Conservation (phyloP, 2,329 filamentous ascomycete genomes). For the Diaporthe sp. region DNA sequence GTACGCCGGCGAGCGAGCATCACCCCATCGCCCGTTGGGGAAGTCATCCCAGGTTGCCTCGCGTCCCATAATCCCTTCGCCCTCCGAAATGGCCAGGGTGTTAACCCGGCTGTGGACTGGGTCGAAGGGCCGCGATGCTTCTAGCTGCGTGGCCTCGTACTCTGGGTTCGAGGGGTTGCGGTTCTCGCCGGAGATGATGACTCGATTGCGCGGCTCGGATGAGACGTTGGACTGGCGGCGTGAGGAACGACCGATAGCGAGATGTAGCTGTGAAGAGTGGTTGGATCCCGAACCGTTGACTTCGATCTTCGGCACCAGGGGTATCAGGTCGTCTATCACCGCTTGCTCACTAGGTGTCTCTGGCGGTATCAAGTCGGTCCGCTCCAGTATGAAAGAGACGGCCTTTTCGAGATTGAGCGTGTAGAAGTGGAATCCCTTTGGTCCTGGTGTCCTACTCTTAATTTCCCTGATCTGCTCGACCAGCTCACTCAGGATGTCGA, state of each 20-base stretch:
- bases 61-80: constrained; percentile 87
- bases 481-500: constrained; percentile 87
- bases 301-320: constrained; percentile 61
- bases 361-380: constrained; percentile 83
- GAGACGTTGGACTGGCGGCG: constrained; percentile 84
- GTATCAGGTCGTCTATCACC: constrained; percentile 62
- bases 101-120: constrained; percentile 84
- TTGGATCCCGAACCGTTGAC: constrained; percentile 65
- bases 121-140: constrained; percentile 82
- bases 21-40: constrained; percentile 95
- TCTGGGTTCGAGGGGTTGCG: constrained; percentile 69
- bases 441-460: constrained; percentile 69
- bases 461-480: constrained; percentile 81
- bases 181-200: constrained; percentile 80
- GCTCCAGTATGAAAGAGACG: constrained; percentile 91
- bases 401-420: constrained; percentile 97
- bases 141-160: constrained; percentile 81
- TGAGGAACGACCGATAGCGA: constrained; percentile 45
- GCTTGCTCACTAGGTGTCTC: constrained; percentile 64
- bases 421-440: constrained; percentile 95
- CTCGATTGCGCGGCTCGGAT: constrained; percentile 87
- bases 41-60: constrained; percentile 99
- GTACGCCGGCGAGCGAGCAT: constrained; percentile 92
- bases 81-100: constrained; percentile 93
- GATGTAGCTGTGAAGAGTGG: constrained; percentile 43